Evolutionary conservation across 2,329 filamentous ascomycete species (phyloP), one percentile per base, ranked within the genome.

Genomic region (Rhynchosporium agropyri): DNA sequence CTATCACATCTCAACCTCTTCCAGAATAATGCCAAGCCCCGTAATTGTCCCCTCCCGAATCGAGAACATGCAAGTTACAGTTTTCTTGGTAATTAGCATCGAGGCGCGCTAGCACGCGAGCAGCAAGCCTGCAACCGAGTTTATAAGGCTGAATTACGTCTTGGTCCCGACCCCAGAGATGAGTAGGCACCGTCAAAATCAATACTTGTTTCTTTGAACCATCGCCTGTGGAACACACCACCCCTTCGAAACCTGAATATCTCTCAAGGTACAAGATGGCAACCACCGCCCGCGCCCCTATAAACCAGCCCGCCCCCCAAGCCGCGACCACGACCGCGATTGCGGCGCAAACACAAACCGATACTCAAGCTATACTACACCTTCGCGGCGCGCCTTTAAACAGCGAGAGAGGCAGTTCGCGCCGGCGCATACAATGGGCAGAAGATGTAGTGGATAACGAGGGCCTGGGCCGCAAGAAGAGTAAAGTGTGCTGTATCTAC

Each of bases 401-500:
- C 1, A 60, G 62, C 28, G 63, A 54, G n/a, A 62, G 64, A 12
- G 63, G 58, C 3, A 81, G 87, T 20, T 65, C 55, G 9, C 40
- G 65, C 10, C 82, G 88, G 58, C 86, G 86, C 55, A 95, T 99
- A 61, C 88, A 90, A 76, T 99, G 95, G 95, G 92, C 92, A 6
- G 91, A 95, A 73, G 89, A 91, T 72, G 93, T 97, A 6, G 82
- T 99, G 2, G 93, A 99, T 77, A 99, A 99, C 73, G 95, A 99
- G 77, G 92, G 92, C 3, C 83, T 98, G 76, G 92, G 92, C 7
- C 90, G 91, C 77, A 99, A 98, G 79, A 94, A 87, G 68, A 96
- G 91, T 20, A 99, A 99, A 85, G 95, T 98, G n/a, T 99, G 95
- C 83, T 99, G 95, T 77, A 99, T 99, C 76, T 99, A 97, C 79